Conservation (phyloP, 1,284 basidiomycete species). For the Fomitiporia mediterranea region DNA sequence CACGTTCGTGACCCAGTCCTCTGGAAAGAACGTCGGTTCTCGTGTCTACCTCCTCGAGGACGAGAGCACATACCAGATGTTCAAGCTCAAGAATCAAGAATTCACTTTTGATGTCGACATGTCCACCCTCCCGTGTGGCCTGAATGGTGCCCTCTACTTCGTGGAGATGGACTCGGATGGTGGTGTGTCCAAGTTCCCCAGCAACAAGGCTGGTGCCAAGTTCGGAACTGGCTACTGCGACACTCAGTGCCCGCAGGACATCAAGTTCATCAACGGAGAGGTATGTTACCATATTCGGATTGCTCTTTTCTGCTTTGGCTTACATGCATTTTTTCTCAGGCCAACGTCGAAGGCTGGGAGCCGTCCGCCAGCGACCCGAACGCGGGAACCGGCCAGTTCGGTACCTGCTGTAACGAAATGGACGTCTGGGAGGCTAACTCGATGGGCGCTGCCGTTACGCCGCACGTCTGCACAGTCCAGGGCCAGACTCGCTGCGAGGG, state of each 20-base stretch:
- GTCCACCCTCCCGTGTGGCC: slow-evolving; percentile 27
- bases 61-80: slow-evolving; percentile 26
- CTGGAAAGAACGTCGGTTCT: slow-evolving; percentile 27
- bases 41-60: slow-evolving; percentile 28
- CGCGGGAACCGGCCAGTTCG: slow-evolving; percentile 24
- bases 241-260: slow-evolving; percentile 52
- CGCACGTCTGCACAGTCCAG: slow-evolving; percentile 25
- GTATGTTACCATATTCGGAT: slow-evolving; percentile 29
- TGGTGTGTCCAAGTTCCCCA: slow-evolving; percentile 42
- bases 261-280: slow-evolving; percentile 53
- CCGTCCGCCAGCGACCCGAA: slow-evolving; percentile 23
- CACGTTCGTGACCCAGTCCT: slow-evolving; percentile 25
- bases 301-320: too few relatives aligned
- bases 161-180: slow-evolving; percentile 51
- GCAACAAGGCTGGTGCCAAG: slow-evolving; percentile 53
- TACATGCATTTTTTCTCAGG: slow-evolving; percentile 20
- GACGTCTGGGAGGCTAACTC: slow-evolving; percentile 30
- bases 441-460: slow-evolving; percentile 27
- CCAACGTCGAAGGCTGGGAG: slow-evolving; percentile 25
- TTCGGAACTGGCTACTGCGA: slow-evolving; percentile 57
- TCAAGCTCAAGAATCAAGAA: slow-evolving; percentile 28
- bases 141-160: slow-evolving; percentile 40
- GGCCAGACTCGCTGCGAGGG: slow-evolving; percentile 24
- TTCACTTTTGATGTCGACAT: slow-evolving; percentile 30
- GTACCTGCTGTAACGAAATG: slow-evolving; percentile 27